A percentile compares a stretch with the other conserved stretches of the same genome.
Conservation (phyloP, 139 green algal genomes). For the Edaphochlamys debaryana region DNA sequence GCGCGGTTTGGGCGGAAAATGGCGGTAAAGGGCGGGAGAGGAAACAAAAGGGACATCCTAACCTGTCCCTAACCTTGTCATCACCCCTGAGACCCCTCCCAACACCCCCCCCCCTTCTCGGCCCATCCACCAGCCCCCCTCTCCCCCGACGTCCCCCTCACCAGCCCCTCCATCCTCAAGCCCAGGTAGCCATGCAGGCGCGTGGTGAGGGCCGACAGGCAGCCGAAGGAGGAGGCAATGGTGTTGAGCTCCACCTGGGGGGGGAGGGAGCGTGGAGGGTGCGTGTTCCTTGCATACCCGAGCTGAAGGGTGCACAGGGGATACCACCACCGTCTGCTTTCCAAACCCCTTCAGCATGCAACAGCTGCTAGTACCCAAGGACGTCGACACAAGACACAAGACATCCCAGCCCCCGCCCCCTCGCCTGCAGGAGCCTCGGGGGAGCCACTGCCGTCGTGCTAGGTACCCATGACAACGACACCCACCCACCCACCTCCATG, state of each 20-base stretch:
- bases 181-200: slow-evolving; percentile 74
- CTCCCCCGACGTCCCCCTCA: neutral
- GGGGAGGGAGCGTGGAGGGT: neutral
- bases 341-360: neutral
- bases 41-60: neutral
- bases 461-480: too few species aligned
- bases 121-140: neutral
- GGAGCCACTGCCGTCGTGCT: too few species aligned
- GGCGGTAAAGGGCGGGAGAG: too few species aligned
- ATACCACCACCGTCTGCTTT: neutral
- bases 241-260: slow-evolving; percentile 98
- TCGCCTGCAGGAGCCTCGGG: too few species aligned
- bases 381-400: too few species aligned
- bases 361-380: too few species aligned
- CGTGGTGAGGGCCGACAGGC: slow-evolving; percentile 76
- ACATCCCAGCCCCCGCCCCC: too few species aligned
- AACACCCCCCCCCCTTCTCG: neutral
- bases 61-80: too few species aligned
- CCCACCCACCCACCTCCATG: too few species aligned
- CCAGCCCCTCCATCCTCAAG: neutral
- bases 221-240: slow-evolving; percentile 95
- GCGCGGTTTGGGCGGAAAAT: too few species aligned
- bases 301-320: neutral
- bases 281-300: too few species aligned
- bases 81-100: too few species aligned